Conservation (phyloP, 192 early-diverging fungal genomes). For the Coemansia sp. region DNA sequence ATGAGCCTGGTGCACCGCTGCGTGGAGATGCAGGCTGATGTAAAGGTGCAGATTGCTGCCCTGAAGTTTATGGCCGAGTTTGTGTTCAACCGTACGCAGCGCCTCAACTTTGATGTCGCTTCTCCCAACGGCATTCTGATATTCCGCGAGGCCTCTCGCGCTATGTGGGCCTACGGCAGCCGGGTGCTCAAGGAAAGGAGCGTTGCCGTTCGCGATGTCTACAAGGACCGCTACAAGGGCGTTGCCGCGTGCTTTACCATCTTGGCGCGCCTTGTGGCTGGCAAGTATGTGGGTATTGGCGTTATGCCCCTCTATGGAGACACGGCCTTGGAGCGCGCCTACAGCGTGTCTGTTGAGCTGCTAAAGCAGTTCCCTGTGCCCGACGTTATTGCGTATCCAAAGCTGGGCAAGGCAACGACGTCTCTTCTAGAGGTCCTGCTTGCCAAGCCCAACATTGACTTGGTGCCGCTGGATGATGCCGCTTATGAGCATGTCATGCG, state of each 20-base stretch:
- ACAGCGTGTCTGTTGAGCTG: constrained; percentile 64
- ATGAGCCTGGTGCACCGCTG: constrained; percentile 63
- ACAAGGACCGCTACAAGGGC: constrained; percentile 70
- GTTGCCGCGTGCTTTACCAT: constrained; percentile 73
- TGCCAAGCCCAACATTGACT: constrained; percentile 61
- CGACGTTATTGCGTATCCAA: constrained; percentile 69
- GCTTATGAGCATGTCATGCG: constrained; percentile 72
- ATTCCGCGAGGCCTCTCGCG: constrained; percentile 81
- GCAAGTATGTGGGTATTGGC: constrained; percentile 89
- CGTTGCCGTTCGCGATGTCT: constrained; percentile 37
- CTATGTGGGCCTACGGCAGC: constrained; percentile 60
- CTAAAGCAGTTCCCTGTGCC: constrained; percentile 69
- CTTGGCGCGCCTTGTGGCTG: constrained; percentile 64
- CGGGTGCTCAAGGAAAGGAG: constrained; percentile 14
- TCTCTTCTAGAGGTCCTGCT: constrained; percentile 69
- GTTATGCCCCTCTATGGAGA: constrained; percentile 87
- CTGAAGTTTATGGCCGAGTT: constrained; percentile 81
- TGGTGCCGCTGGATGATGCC: constrained; percentile 58
- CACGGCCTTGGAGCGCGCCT: constrained; percentile 66
- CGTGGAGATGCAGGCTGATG: constrained; percentile 61
- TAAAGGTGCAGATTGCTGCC: constrained; percentile 62
- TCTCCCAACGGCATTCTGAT: constrained; percentile 86
- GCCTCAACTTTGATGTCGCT: constrained; percentile 79
- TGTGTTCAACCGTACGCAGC: constrained; percentile 74
- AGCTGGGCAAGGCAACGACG: constrained; percentile 59